Evolutionary conservation across 257 asterid genomes (phyloP).

Genomic region (Paraleonurus japonicus): DNA sequence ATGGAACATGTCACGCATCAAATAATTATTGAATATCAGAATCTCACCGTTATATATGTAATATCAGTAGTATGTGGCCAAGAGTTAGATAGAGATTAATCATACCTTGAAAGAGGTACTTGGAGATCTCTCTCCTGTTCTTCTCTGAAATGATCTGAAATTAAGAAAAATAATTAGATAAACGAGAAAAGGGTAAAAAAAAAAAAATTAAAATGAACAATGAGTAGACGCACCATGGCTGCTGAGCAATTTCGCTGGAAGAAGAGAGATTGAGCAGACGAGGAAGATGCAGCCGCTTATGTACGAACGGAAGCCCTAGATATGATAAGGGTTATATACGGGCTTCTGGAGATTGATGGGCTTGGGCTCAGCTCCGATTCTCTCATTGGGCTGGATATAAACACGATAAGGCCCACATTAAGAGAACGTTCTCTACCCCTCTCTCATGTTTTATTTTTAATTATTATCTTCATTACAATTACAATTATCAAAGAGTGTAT

Average conservation of each 20-base stretch:
- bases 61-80: neutral
- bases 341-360: constrained; percentile 13
- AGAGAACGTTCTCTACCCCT: too few relatives aligned
- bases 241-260: constrained; percentile 16
- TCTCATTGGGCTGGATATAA: neutral
- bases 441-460: too few relatives aligned
- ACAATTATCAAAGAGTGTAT: too few relatives aligned
- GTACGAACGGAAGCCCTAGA: constrained; percentile 30
- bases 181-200: neutral
- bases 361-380: too few relatives aligned
- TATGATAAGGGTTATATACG: neutral
- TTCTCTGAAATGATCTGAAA: constrained; percentile 78
- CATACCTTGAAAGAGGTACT: constrained; percentile 87
- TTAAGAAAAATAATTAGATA: neutral
- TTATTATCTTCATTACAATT: too few relatives aligned
- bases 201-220: neutral
- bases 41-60: neutral
- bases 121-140: constrained; percentile 92
- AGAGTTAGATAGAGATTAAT: too few relatives aligned
- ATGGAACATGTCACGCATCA: too few relatives aligned
- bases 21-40: neutral
- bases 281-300: constrained; percentile 26
- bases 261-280: neutral
- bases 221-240: constrained; percentile 28
- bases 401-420: neutral